Base-by-base conservation (phyloP, 1,139 yeast species). In the Saccharomyces hybrid region DNA sequence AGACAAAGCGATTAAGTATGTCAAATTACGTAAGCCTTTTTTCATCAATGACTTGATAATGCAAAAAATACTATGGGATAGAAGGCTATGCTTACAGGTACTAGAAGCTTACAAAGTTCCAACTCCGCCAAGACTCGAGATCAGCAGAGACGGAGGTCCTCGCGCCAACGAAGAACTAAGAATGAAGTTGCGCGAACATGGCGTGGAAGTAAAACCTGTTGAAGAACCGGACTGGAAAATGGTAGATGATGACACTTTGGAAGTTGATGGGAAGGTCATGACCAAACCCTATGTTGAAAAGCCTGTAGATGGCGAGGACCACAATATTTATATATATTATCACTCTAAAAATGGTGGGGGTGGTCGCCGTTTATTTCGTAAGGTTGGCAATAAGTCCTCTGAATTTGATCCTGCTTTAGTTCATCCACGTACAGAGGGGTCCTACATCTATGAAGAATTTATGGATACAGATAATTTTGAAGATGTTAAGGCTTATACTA, bases 251-350 rank as follows among this genome's bases (percentile, higher is more conserved):
- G 98, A 95, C 66, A 89, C 97, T 0, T 77, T 95, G 53, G 76
- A 76, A 55, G 93, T 93, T 27, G 82, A 87, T 59, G 96, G 96
- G 3, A 71, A 81, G 61, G 73, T 75, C 13, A 73, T 95, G 72
- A 77, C 76, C 48, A 95, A 95, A 66, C 99, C 99, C 7, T 95
- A 84, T 76, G 99, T 95, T 31, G 99, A 95, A 70, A 95, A 95
- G 64, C 99, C 99, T 0, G 99, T 93, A 5, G 97, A 95, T 71
- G 99, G 99, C 49, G 99, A 95, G 72, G 96, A 95, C 70, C 99
- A 95, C 72, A 95, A 95, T 68, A 93, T 95, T 48, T 89, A 86
- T 69, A 93, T 95, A 49, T 95, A 95, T 71, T 93, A 93, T 69
- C 87, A 95, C 44, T 80, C 82, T 55, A 80, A 85, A 55, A 85